phyloP scores from a whole-genome alignment of 2,329 filamentous ascomycete genomes.

The Calonectria ilicicola region DNA sequence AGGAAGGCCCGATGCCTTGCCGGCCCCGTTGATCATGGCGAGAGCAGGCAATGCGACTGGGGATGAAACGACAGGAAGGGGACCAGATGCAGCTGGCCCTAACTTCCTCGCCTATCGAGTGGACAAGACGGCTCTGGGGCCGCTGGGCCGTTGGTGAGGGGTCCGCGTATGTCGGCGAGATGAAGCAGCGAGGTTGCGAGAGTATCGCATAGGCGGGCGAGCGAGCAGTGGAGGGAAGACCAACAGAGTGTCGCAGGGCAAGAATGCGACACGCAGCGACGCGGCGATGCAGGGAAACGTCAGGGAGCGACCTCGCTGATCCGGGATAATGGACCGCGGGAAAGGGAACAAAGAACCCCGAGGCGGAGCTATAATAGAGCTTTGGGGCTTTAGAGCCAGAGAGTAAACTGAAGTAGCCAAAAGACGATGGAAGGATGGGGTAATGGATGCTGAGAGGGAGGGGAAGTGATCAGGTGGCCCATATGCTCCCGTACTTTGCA shows the following conservation, averaged over 20 bases:
- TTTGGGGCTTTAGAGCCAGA: neutral
- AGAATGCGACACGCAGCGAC: conserved; percentile 5
- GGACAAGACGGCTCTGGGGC: conserved; percentile 12
- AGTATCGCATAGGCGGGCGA: neutral
- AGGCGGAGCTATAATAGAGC: conserved; percentile 16
- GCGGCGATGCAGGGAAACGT: conserved; percentile 22
- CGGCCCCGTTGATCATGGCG: conserved; percentile 44
- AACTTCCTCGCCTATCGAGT: conserved; percentile 1
- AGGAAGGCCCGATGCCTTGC: conserved; percentile 38
- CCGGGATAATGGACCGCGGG: conserved; percentile 30
- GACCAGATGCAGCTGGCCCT: conserved; percentile 16
- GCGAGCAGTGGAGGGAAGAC: neutral
- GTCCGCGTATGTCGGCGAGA: conserved; percentile 18
- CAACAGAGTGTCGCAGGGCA: conserved; percentile 2
- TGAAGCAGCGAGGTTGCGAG: conserved; percentile 25
- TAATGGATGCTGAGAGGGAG: neutral
- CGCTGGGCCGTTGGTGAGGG: conserved; percentile 10
- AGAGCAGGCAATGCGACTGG: conserved; percentile 21
- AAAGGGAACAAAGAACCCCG: conserved; percentile 22
- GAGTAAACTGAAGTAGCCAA: neutral
- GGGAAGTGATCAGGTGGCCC: neutral
- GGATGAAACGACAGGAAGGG: conserved; percentile 7
- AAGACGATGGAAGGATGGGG: neutral
- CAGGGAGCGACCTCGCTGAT: conserved; percentile 24
- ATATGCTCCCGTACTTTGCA: neutral